Conservation (phyloP, 2,329 filamentous ascomycete genomes). For the Apiospora marii region DNA sequence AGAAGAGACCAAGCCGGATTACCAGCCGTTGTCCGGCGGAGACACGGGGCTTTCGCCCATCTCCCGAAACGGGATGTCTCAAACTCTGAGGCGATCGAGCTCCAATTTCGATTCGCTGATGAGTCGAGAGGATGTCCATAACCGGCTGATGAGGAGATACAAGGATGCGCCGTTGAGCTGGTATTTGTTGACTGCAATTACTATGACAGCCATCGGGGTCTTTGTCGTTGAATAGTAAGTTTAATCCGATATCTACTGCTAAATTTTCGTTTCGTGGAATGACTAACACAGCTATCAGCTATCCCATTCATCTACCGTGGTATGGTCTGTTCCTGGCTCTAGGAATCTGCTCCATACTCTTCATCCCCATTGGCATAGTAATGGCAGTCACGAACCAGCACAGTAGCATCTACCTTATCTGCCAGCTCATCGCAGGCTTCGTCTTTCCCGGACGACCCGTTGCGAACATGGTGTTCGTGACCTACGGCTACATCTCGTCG, state of each 20-base stretch:
- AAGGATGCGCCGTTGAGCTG: slow-evolving; percentile 82
- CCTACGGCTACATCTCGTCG: slow-evolving; percentile 88
- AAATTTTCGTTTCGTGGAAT: neutral
- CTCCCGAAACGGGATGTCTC: slow-evolving; percentile 28
- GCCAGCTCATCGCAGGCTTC: slow-evolving; percentile 82
- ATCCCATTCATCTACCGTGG: slow-evolving; percentile 84
- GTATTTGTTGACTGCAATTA: slow-evolving; percentile 79
- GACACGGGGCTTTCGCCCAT: slow-evolving; percentile 35
- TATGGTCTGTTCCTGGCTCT: slow-evolving; percentile 84
- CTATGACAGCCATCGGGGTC: slow-evolving; percentile 80
- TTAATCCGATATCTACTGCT: neutral
- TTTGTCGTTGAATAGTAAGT: slow-evolving; percentile 85
- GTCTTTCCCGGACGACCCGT: slow-evolving; percentile 86
- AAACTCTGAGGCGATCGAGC: slow-evolving; percentile 23
- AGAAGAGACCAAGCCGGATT: slow-evolving; percentile 56
- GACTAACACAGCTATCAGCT: slow-evolving; percentile 51
- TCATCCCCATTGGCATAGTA: slow-evolving; percentile 90
- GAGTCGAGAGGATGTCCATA: slow-evolving; percentile 81
- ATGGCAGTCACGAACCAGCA: slow-evolving; percentile 94
- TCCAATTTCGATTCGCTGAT: slow-evolving; percentile 63
- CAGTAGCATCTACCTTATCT: slow-evolving; percentile 85
- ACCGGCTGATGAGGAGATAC: slow-evolving; percentile 83
- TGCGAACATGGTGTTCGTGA: slow-evolving; percentile 93
- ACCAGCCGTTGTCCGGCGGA: slow-evolving; percentile 56
- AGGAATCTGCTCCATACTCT: slow-evolving; percentile 79